phyloP scores from a whole-genome alignment of 441 rosid genomes.

The Viola pubescens region DNA sequence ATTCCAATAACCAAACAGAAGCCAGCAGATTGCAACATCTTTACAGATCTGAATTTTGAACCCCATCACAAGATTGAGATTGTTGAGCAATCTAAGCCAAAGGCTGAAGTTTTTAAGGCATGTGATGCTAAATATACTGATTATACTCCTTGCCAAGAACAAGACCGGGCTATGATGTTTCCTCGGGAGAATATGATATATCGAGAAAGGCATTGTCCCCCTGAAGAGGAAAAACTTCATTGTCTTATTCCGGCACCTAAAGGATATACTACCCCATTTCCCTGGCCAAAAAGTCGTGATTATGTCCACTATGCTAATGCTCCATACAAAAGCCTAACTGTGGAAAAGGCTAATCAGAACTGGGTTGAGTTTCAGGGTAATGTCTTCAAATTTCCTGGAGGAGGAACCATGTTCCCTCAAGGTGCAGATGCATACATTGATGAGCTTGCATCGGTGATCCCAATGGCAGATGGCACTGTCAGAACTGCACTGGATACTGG shows the following conservation, averaged over 20 bases:
- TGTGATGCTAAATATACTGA: conserved; percentile 46
- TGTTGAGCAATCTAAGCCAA: conserved; percentile 8
- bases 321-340: conserved; percentile 71
- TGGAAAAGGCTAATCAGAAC: conserved; percentile 78
- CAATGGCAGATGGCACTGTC: conserved; percentile 64
- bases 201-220: conserved; percentile 87
- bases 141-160: conserved; percentile 76
- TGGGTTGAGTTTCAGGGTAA: conserved; percentile 74
- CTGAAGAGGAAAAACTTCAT: conserved; percentile 37
- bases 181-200: conserved; percentile 52
- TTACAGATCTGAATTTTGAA: conserved; percentile 38
- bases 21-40: conserved; percentile 46
- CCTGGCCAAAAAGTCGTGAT: conserved; percentile 75
- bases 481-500: conserved; percentile 88
- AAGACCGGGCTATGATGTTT: conserved; percentile 54
- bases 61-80: conserved; percentile 20
- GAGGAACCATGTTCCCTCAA: conserved; percentile 91
- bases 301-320: conserved; percentile 74
- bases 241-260: conserved; percentile 78
- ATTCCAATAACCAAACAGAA: conserved; percentile 47
- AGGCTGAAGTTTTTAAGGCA: conserved; percentile 29
- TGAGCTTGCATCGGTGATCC: conserved; percentile 54
- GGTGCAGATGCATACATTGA: conserved; percentile 81
- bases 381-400: conserved; percentile 76
- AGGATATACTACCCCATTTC: conserved; percentile 65